A percentile compares a stretch with the other conserved stretches of the same genome.
phyloP scores from a whole-genome alignment of 768 basidiomycete species.

The Epithele typhae region DNA sequence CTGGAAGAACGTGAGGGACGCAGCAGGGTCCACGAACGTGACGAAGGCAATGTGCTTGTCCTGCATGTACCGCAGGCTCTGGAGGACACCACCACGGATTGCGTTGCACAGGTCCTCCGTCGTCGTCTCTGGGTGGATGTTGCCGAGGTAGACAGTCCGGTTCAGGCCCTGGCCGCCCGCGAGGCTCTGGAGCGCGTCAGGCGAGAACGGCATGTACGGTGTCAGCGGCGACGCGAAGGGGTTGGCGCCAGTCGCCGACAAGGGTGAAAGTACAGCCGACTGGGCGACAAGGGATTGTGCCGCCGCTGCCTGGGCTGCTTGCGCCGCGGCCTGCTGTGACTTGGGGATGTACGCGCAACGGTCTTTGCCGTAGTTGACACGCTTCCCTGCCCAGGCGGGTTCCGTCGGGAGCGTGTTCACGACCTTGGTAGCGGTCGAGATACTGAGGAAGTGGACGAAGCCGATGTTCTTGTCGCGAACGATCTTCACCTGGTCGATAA shows the following conservation, averaged over 20 bases:
- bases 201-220: constrained; percentile 37
- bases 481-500: constrained; percentile 99
- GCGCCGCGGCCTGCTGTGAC: constrained; percentile 86
- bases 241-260: constrained; percentile 23
- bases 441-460: constrained; percentile 97
- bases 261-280: constrained; percentile 35
- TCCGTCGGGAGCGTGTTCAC: constrained; percentile 91
- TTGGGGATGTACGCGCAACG: constrained; percentile 97
- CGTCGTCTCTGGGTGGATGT: constrained; percentile 94
- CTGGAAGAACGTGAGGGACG: constrained; percentile 92
- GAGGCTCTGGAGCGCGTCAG: constrained; percentile 49
- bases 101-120: constrained; percentile 95
- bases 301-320: constrained; percentile 83
- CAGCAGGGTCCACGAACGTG: constrained; percentile 91
- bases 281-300: constrained; percentile 65
- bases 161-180: constrained; percentile 61
- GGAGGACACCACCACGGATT: constrained; percentile 93
- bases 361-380: constrained; percentile 98
- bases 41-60: constrained; percentile 99
- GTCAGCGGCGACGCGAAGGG: constrained; percentile 23
- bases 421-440: constrained; percentile 94
- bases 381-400: constrained; percentile 90
- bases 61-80: constrained; percentile 92
- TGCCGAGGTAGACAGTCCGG: constrained; percentile 92
- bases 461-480: constrained; percentile 99